Conservation (phyloP, 148 eudicot genomes). For the Vaccinium corymbosum region DNA sequence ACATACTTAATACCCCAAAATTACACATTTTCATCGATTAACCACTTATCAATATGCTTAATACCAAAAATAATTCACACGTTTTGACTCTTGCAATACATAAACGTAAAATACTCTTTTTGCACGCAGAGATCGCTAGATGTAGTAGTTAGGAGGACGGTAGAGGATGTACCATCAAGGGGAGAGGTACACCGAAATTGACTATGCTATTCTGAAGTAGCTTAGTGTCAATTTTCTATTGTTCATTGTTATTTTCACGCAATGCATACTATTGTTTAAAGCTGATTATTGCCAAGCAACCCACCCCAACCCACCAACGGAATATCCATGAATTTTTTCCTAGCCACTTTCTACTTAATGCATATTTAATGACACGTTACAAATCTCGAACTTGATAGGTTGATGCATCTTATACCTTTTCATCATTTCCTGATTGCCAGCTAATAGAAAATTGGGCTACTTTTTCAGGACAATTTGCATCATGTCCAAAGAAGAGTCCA, state of each 20-base stretch:
- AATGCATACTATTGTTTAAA: not conserved
- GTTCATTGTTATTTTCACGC: not conserved
- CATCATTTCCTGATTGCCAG: not conserved
- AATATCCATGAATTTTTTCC: not conserved
- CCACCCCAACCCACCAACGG: not conserved
- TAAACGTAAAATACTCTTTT: too few relatives aligned
- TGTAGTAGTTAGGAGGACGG: too few relatives aligned
- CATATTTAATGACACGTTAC: not conserved
- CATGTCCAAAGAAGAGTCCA: constrained; percentile 69
- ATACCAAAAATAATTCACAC: too few relatives aligned
- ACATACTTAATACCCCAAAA: too few relatives aligned
- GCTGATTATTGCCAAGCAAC: not conserved
- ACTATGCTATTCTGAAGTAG: not conserved
- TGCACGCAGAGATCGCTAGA: too few relatives aligned
- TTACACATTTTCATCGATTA: too few relatives aligned
- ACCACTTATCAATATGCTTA: too few relatives aligned
- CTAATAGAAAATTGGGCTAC: not conserved
- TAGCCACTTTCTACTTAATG: not conserved
- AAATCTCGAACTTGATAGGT: not conserved
- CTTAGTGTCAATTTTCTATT: not conserved
- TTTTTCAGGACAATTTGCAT: constrained; percentile 47
- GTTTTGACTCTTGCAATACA: too few relatives aligned
- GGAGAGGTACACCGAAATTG: too few relatives aligned
- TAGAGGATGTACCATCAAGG: too few relatives aligned
- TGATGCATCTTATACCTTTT: not conserved